Base-by-base conservation (phyloP, 2,329 filamentous ascomycete species). In the Metarhizium album region DNA sequence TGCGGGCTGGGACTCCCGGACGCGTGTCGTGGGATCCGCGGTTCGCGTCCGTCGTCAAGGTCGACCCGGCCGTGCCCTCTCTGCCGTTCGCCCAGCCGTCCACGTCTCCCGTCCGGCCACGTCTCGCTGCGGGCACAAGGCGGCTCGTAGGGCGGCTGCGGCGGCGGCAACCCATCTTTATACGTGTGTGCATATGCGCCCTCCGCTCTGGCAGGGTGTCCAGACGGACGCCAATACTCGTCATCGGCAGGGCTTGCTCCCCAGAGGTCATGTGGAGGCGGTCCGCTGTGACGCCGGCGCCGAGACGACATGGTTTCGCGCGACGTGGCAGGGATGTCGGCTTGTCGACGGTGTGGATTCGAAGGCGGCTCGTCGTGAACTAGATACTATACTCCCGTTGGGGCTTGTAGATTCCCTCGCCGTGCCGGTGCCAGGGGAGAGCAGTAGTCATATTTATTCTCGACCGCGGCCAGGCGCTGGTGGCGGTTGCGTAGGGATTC, bases 261-360 rank as follows among this genome's bases (percentile, higher is more conserved):
- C 27, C n/a, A 27, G 20, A n/a, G 16, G n/a, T 27, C 16, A 13
- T 42, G 46, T 42, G 42, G 50, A 45, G 50, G 42, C 22, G 50
- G 47, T 22, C 42, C 42, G 22, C 46, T 52, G 45, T 49, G 35
- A 42, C 22, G 46, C 47, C 50, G 40, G 33, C 40, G 40, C 24
- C 46, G 46, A 42, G 46, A 40, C 22, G 48, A 46, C 48, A 50
- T 50, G 31, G 40, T n/a, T n/a, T n/a, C n/a, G n/a, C n/a, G n/a
- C n/a, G n/a, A n/a, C n/a, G 40, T 14, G 40, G 4, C 40, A 43
- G 24, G 37, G 18, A 40, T 40, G 18, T 4, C 11, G 37, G n/a
- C 5, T 18, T 18, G n/a, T 40, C 7, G 16, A 18, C 8, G 8
- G 18, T 40, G 11, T 40, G 37, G 2, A 14, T 35, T 13, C 33